Evolutionary conservation across 305 asterid species (phyloP).

Genomic region (Rubia tinctorum): DNA sequence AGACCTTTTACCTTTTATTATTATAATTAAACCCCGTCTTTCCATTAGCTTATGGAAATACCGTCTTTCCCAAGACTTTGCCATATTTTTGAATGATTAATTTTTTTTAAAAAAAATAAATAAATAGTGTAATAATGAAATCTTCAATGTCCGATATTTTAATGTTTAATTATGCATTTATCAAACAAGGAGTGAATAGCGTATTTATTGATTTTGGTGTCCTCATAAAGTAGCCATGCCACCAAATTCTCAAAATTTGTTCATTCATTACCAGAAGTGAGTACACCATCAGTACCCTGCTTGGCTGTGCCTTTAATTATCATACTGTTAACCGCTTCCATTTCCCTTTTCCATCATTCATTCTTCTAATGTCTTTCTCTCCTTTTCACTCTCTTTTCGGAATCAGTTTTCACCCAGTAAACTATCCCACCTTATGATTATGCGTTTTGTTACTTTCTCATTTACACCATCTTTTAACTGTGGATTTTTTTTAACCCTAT

Average conservation of each 20-base stretch:
- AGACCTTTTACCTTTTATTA: too few relatives aligned
- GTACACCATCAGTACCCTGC: background rate
- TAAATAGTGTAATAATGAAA: too few relatives aligned
- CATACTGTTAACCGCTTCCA: background rate
- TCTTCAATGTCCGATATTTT: too few relatives aligned
- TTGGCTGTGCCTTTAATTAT: slow-evolving; percentile 5
- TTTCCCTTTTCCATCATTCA: background rate
- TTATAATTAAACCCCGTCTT: too few relatives aligned
- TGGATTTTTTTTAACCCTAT: too few relatives aligned
- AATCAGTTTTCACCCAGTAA: background rate
- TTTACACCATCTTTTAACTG: too few relatives aligned
- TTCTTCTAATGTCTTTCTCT: background rate
- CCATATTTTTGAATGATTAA: too few relatives aligned
- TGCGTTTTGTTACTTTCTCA: background rate
- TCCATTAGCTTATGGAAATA: too few relatives aligned
- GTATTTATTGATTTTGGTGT: background rate
- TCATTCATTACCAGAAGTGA: slow-evolving; percentile 2
- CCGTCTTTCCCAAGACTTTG: too few relatives aligned
- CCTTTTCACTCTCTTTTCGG: background rate
- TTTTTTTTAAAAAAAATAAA: too few relatives aligned
- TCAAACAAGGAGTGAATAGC: background rate
- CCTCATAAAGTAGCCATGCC: background rate
- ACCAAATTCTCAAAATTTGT: background rate
- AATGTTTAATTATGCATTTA: too few relatives aligned
- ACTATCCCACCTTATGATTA: background rate